A percentile compares a stretch with the other conserved stretches of the same genome.
phyloP scores from a whole-genome alignment of 139 green algal genomes.

The Tetraselmis striata region DNA sequence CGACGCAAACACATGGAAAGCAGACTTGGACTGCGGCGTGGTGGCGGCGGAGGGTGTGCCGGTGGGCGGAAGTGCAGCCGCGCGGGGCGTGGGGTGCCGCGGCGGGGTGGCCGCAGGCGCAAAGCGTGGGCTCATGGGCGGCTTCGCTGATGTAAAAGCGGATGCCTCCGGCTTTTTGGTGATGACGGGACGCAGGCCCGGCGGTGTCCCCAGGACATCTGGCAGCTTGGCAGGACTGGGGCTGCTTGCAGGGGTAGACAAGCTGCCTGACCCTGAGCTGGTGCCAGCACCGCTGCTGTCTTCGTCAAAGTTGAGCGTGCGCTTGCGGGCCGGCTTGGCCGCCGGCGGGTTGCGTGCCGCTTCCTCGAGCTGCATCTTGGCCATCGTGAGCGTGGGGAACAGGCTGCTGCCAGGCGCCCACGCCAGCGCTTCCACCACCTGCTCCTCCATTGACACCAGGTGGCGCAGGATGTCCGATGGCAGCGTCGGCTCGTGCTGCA shows the following conservation, averaged over 20 bases:
- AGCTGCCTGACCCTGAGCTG: too few relatives aligned
- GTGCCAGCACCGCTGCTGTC: too few relatives aligned
- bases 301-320: too few relatives aligned
- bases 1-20: neutral
- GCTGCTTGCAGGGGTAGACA: too few relatives aligned
- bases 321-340: neutral
- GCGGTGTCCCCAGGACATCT: neutral
- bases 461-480: slow-evolving; percentile 61
- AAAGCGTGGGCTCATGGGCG: neutral
- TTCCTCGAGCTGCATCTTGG: neutral
- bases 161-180: too few relatives aligned
- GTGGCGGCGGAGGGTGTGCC: neutral
- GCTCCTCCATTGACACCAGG: slow-evolving; percentile 64
- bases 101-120: neutral
- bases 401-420: slow-evolving; percentile 59
- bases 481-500: slow-evolving; percentile 36
- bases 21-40: neutral
- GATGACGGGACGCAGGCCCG: neutral
- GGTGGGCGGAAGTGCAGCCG: too few relatives aligned
- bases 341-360: neutral
- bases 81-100: neutral
- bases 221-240: neutral
- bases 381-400: slow-evolving; percentile 37
- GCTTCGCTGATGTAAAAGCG: too few relatives aligned
- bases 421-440: slow-evolving; percentile 58